phyloP scores from a whole-genome alignment of 768 basidiomycete genomes.

The Auriscalpium microsporum region DNA sequence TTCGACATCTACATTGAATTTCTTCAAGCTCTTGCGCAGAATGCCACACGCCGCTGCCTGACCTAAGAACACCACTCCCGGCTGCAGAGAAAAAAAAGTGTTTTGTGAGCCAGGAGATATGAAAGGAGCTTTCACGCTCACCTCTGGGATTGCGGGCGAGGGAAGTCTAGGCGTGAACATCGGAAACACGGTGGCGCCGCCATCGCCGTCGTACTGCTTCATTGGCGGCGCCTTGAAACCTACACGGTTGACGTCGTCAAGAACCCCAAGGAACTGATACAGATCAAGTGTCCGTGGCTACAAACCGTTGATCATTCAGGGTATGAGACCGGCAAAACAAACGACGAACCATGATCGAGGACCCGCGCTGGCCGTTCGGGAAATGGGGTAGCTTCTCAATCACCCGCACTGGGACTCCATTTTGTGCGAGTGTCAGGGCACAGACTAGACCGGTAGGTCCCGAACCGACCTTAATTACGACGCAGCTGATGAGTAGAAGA shows the following conservation, averaged over 20 bases:
- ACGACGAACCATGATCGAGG: neutral
- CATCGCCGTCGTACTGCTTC: neutral
- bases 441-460: constrained; percentile 5
- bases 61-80: neutral
- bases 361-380: constrained; percentile 1
- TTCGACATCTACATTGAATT: neutral
- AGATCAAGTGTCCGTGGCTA: constrained; percentile 3
- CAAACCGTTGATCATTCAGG: neutral
- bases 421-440: constrained; percentile 2
- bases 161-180: neutral
- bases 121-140: neutral
- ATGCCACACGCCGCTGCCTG: neutral
- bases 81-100: neutral
- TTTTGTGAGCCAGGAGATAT: neutral
- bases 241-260: neutral
- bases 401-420: constrained; percentile 6
- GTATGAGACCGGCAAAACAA: neutral
- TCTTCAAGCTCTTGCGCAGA: neutral
- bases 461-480: neutral
- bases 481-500: too few species aligned
- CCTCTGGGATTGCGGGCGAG: neutral
- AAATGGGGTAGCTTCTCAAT: constrained; percentile 1
- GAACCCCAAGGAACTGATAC: constrained; percentile 1
- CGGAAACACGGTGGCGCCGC: neutral
- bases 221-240: neutral